Evolutionary conservation across 2,329 filamentous ascomycete species (phyloP), one percentile per base, ranked within the genome.

Genomic region (Colletotrichum scovillei): DNA sequence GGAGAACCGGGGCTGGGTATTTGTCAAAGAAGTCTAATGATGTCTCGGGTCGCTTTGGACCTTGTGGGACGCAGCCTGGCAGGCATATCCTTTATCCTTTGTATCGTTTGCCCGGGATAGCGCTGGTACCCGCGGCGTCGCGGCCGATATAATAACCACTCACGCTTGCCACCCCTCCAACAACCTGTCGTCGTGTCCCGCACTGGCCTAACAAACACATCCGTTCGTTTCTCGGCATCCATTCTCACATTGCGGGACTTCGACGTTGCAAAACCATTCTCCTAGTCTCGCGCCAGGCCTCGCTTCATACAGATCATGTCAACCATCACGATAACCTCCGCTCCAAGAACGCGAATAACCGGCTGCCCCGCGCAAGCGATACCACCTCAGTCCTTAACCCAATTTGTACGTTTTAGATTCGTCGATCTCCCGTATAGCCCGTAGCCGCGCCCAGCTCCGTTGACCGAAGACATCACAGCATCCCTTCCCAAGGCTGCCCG

Each of bases 401-500:
- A 72, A 30, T 74, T 74, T 60, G 73, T 75, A 75, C 22, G 73
- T 73, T 70, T 70, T 63, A 71, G 66, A 46, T 32, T 53, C 26
- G 63, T 74, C 66, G 72, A 75, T 71, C 66, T 67, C 71, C 70
- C 62, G 62, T 52, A 24, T 12, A 38, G 38, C 11, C 24, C 42
- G 32, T 49, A 4, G n/a, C 28, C 38, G 57, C 63, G 35, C 26
- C 56, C 19, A 52, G 57, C 28, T 24, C 66, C 3, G 24, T 62
- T 73, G 58, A 73, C 65, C 49, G 32, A 68, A 58, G 32, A 14
- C 63, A 59, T 75, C 26, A 26, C 74, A 88, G 87, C 81, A 79
- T 58, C 76, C 80, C 62, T 88, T 88, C 74, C 73, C 80, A 22
- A 78, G 77, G 55, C 84, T 88, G 1, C 87, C 87, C 1, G 76